Evolutionary conservation across 148 eudicot species (phyloP), one percentile per base, ranked within the genome.

Genomic region (Tetragonia tetragonoides): DNA sequence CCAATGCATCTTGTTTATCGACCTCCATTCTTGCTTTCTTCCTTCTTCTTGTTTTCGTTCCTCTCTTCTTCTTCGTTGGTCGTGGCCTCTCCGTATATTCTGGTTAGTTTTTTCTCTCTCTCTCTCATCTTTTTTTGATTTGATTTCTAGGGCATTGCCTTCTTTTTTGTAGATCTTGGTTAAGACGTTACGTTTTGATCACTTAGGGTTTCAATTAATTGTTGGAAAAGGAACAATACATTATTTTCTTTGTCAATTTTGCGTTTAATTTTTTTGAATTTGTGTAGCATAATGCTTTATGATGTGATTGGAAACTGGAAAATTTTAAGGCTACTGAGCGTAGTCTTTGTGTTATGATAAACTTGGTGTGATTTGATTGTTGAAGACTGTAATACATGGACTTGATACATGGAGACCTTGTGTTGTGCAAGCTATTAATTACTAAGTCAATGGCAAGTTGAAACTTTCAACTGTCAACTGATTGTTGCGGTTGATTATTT

Each of bases 61-160:
- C 92, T 38, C 68, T 89, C 39, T 68, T 89, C 59, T 85, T 94
- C 81, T 86, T 90, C 64, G 74, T 85, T 75, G 87, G 89, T 14
- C 89, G 85, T 40, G 90, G 88, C 14, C 60, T 87, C 44, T 81
- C 76, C 47, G 12, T 74, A 54, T 68, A 87, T 18, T 68, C 85
- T 79, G 24, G 86, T 1, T 77, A 66, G 61, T 82, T 67, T 63
- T 53, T 81, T 75, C 41, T 77, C 47, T 63, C 66, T 70, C 41
- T 79, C 21, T 75, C 56, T 44, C 17, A 21, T 44, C 28, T 46
- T 11, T 7, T 78, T n/a, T 78, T 64, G 23, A 10, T 71, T 51
- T 64, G 44, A 11, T 75, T 59, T 75, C 17, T 28, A 17, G 6
- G 46, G 42, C 38, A 51, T 56, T 72, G 40, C 20, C 60, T 73